Base-by-base conservation (phyloP, 2,329 filamentous ascomycete species). In the Fusarium sp. region DNA sequence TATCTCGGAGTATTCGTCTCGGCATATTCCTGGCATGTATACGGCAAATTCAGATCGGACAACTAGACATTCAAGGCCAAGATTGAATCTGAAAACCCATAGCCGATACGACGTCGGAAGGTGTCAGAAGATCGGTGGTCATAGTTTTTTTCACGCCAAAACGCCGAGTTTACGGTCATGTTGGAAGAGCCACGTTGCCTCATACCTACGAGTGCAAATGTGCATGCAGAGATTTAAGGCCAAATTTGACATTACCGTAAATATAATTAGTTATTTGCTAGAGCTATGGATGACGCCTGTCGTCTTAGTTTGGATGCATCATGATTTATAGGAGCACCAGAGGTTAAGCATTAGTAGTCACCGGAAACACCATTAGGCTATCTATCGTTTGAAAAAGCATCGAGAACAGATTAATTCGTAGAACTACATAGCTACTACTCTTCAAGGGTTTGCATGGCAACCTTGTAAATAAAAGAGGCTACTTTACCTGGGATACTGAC, bases 381-480 rank as follows among this genome's bases (percentile, higher is more conserved):
- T 18, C 14, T n/a, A 5, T 18, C 5, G 22, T 30, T 28, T 39
- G 7, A 12, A 10, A 10, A 9, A 13, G 35, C 3, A 17, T 20
- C 15, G 3, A 6, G 10, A 7, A 11, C 5, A 10, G 2, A 39
- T 28, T 9, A 2, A 18, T 18, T 14, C 5, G 2, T 15, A 9
- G 6, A n/a, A 35, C 9, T 39, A 9, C 3, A 28, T 30, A 4
- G 6, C 3, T 1, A 8, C 15, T 20, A 30, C 6, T 42, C 4
- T 15, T 1, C 0, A n/a, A 18, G 0, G 8, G 2, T 14, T 20
- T 18, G 8, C 4, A 6, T 6, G 11, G 26, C 15, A 30, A 56
- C 12, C 3, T 10, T 11, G 6, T 20, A 15, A 5, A 56, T 42
- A 3, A 32, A 32, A 32, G 6, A 42, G 2, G 53, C 22, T 15